phyloP scores from a whole-genome alignment of 2,329 filamentous ascomycete genomes.

The Hysterium pulicare region DNA sequence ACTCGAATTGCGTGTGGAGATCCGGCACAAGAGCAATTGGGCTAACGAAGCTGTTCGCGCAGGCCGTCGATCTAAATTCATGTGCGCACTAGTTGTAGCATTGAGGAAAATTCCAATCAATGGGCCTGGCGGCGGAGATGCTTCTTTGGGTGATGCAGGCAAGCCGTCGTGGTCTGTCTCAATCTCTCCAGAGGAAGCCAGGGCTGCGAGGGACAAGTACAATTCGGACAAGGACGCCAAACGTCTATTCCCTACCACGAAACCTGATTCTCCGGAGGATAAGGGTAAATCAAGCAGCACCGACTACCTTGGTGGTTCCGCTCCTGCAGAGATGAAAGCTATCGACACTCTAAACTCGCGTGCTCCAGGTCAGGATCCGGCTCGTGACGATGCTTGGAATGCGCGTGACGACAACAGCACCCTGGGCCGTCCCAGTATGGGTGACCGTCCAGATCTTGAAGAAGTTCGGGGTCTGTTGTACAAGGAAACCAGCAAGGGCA shows the following conservation, averaged over 20 bases:
- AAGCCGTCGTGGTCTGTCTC: constrained; percentile 81
- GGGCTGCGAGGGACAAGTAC: constrained; percentile 55
- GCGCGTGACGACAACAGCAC: constrained; percentile 37
- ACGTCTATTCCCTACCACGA: constrained; percentile 59
- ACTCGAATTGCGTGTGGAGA: constrained; percentile 75
- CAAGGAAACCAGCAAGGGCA: constrained; percentile 44
- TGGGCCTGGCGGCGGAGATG: constrained; percentile 68
- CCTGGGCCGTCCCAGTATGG: constrained; percentile 40
- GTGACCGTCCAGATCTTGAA: constrained; percentile 42
- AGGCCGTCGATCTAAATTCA: constrained; percentile 86
- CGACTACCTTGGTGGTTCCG: constrained; percentile 30
- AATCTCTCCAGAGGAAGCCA: constrained; percentile 66
- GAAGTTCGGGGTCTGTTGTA: constrained; percentile 45
- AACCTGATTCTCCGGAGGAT: constrained; percentile 21
- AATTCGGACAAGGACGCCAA: constrained; percentile 55
- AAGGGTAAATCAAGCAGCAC: constrained; percentile 23
- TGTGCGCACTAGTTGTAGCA: constrained; percentile 85
- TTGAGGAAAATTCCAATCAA: constrained; percentile 85
- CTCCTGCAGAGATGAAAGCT: constrained; percentile 35
- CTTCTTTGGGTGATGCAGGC: constrained; percentile 57
- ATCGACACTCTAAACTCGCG: constrained; percentile 45
- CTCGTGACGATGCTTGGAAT: constrained; percentile 47
- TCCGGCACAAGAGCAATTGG: constrained; percentile 74
- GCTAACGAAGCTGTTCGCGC: constrained; percentile 73
- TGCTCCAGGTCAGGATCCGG: constrained; percentile 40